Conservation (phyloP, 352 stramenopile genomes). For the Blastocystis sp. region DNA sequence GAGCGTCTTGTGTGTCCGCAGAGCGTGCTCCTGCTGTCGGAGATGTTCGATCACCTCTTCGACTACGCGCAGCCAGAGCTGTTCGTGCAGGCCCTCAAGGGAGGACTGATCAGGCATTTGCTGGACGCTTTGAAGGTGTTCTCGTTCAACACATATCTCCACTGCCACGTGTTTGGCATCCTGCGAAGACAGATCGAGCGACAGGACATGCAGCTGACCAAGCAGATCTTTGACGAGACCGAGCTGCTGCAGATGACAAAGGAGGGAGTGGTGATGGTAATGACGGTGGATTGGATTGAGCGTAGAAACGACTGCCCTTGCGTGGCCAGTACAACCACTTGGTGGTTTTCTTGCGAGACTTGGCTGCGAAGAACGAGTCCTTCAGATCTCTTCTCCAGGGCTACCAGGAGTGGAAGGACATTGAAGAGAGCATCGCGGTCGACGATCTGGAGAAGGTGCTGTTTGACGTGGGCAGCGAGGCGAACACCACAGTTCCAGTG, state of each 20-base stretch:
- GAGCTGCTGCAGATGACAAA: background rate
- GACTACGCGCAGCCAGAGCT: background rate
- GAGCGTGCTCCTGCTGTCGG: constrained; percentile 38
- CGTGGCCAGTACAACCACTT: constrained; percentile 45
- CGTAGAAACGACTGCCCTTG: constrained; percentile 9
- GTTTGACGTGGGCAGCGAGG: constrained; percentile 6
- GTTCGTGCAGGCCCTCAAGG: background rate
- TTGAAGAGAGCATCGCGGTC: background rate
- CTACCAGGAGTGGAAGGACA: background rate
- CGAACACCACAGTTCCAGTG: background rate
- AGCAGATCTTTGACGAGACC: background rate
- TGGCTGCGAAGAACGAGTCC: background rate
- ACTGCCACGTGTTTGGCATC: constrained; percentile 26
- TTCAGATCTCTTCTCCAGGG: background rate
- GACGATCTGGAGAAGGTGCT: constrained; percentile 30
- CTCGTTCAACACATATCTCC: constrained; percentile 40
- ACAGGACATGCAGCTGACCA: background rate
- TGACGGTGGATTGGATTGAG: background rate
- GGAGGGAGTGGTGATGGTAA: constrained; percentile 7
- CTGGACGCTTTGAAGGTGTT: constrained; percentile 10
- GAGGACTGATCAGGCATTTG: background rate
- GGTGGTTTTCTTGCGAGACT: constrained; percentile 16
- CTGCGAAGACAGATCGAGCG: constrained; percentile 1
- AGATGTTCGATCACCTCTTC: constrained; percentile 53
- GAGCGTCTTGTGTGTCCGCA: constrained; percentile 8